phyloP scores from a whole-genome alignment of 2,329 filamentous ascomycete genomes.

The Colletotrichum orbiculare region DNA sequence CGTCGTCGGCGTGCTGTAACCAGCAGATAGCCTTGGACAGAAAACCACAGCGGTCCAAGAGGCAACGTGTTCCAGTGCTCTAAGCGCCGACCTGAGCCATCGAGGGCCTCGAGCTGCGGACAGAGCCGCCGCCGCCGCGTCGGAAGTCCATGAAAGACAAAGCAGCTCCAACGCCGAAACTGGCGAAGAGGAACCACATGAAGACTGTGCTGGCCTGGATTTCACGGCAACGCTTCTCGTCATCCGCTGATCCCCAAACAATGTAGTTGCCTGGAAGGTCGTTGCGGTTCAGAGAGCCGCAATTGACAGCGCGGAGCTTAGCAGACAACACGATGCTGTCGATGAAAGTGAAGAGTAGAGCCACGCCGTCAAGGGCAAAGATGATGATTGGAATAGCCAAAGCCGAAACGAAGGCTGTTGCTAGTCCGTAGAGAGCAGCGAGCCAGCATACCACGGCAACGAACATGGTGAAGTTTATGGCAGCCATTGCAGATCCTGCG shows the following conservation, averaged over 20 bases:
- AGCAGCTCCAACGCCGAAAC: slow-evolving; percentile 67
- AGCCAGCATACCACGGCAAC: slow-evolving; percentile 74
- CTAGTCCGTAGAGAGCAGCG: slow-evolving; percentile 71
- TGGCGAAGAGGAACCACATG: slow-evolving; percentile 80
- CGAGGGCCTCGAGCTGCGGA: slow-evolving; percentile 57
- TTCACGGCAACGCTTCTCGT: slow-evolving; percentile 76
- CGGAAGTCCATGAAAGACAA: slow-evolving; percentile 66
- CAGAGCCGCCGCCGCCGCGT: slow-evolving; percentile 58
- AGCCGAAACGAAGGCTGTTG: slow-evolving; percentile 63
- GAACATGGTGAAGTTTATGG: slow-evolving; percentile 76
- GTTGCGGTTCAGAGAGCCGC: slow-evolving; percentile 54
- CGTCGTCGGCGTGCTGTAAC: too few species aligned
- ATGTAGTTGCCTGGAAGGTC: slow-evolving; percentile 61
- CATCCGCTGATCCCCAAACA: slow-evolving; percentile 69
- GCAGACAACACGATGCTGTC: slow-evolving; percentile 77
- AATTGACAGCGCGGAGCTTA: slow-evolving; percentile 76
- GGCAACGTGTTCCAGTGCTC: slow-evolving; percentile 22
- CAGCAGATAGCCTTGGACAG: neutral
- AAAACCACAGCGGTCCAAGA: too few species aligned
- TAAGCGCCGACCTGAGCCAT: slow-evolving; percentile 69
- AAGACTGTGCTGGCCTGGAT: slow-evolving; percentile 81
- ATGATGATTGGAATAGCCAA: slow-evolving; percentile 64
- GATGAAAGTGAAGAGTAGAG: slow-evolving; percentile 77
- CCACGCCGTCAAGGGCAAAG: slow-evolving; percentile 67
- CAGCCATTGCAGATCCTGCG: slow-evolving; percentile 53